Base-by-base conservation (phyloP, 148 eudicot genomes). In the Vaccinium vitisidaea region DNA sequence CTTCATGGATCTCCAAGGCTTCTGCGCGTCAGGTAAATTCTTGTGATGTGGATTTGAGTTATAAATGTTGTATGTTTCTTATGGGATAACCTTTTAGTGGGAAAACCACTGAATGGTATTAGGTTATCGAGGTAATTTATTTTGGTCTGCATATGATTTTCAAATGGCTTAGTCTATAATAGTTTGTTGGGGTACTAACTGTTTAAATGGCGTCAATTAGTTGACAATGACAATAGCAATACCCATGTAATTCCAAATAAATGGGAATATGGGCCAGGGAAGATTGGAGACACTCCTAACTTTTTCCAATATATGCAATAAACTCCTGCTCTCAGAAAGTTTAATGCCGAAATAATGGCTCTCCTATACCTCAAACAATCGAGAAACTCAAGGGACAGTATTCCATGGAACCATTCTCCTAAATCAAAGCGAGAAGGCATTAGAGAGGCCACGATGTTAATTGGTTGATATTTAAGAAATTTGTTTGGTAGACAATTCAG, bases 1-100 rank as follows among this genome's bases (percentile, higher is more conserved):
- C 99, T 65, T 77, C 99, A 82, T 97, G 99, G 99, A 95, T 97
- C 79, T 97, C 99, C 21, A 97, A 97, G 91, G 99, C 99, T 89
- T 92, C 99, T 73, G 96, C 98, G 77, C 92, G 95, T 54, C 99
- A 97, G 88, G 99, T 97, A 90, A 84, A 50, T 56, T 49, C 2
- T 77, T 71, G n/a, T 65, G 21, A 55, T 79, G 18, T 56, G 67
- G 48, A 16, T 86, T 83, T 55, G 67, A 54, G 36, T 39, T 77
- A 6, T 43, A 43, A 43, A 54, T 52, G 23, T 77, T 5, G 9
- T 39, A 36, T 67, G 54, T 74, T 12, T 80, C 39, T 71, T 53
- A 53, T 36, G 36, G 70, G 12, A 32, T 71, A 49, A 61, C 23
- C 53, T 27, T 52, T 69, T 11, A 9, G 25, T 21, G 39, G 84